Evolutionary conservation across 441 rosid genomes (phyloP), one percentile per base, ranked within the genome.

Genomic region (Cnidoscolus chayamansa): DNA sequence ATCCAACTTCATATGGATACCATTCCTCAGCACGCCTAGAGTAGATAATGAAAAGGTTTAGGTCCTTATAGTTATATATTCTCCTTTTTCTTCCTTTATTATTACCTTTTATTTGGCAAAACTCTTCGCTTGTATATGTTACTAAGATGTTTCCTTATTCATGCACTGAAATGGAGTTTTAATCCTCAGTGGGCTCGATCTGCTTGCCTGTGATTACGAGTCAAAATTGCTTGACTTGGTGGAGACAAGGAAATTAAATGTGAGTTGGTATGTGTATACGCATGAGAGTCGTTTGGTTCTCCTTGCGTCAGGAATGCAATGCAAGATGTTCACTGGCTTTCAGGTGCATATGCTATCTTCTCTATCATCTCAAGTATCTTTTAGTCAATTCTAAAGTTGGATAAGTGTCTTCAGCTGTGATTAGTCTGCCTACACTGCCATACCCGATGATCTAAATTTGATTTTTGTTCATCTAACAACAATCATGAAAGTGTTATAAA

Each of bases 281-380:
- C 99, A 96, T 81, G 99, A 93, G 71, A 89, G 94, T 78, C 92
- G 99, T 72, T 78, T 93, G 87, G 87, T 93, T 85, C 97, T 93
- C 79, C 97, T 96, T 84, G 97, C 99, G 72, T 91, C 98, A 6
- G 98, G 98, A 84, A 84, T 96, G 94, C 97, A 93, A 74, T 91
- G 97, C 97, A 90, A 87, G 84, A 83, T 84, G 47, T 82, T 96
- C 78, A 82, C 78, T 80, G 99, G 97, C 77, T 91, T 90, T 84
- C 98, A 96, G 97, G 98, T 93, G 75, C 66, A 57, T 15, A 30
- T 68, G 17, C 7, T 65, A 76, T 63, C 74, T 62, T 67, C 68
- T 48, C 45, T 67, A 35, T 69, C 50, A 31, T 47, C 66, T 70
- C 45, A 19, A 37, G 65, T 64, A 71, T 73, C 40, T 51, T 53